Base-by-base conservation (phyloP, 805 yeast species). In the Saturnispora ahearnii region DNA sequence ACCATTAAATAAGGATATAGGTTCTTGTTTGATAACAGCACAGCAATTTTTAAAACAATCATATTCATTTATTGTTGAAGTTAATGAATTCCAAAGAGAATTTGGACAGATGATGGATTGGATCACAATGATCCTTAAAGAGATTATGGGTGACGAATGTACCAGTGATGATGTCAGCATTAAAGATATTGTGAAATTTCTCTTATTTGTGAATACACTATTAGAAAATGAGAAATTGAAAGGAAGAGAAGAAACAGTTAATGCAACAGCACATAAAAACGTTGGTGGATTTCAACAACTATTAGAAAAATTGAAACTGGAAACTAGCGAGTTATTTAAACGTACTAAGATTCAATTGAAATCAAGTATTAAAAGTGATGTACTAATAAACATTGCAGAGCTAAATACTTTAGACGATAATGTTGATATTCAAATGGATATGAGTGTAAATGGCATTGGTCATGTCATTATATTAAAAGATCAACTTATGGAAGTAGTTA, bases 31-130 rank as follows among this genome's bases (percentile, higher is more conserved):
- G 12, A 2, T 12, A 7, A 22, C 40, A 21, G 40, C 55, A 60
- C 12, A 49, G 42, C 28, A 31, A 13, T 55, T 70, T 15, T 53
- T 73, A 41, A 68, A 71, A 52, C 37, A 48, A 7, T 57, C 68
- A 8, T 73, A 72, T 57, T 62, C 57, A 32, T 59, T 68, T 13
- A 68, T 76, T 44, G 67, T 74, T 67, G 66, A 63, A 24, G 52
- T 74, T 28, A 77, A 75, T 53, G 69, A 69, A 22, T 79, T 76
- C 48, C 78, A 73, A 53, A 63, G 65, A 38, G 57, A 65, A 31
- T 77, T 77, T 57, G 72, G 71, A 48, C 66, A 69, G 40, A 74
- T 73, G 45, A 55, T 75, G 12, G 62, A 64, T 13, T 78, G 82
- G 82, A 53, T 70, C 13, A 67, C 59, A 48, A 61, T 48, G 59